Conservation (phyloP, 805 yeast genomes). For the Candida ipomoeae region DNA sequence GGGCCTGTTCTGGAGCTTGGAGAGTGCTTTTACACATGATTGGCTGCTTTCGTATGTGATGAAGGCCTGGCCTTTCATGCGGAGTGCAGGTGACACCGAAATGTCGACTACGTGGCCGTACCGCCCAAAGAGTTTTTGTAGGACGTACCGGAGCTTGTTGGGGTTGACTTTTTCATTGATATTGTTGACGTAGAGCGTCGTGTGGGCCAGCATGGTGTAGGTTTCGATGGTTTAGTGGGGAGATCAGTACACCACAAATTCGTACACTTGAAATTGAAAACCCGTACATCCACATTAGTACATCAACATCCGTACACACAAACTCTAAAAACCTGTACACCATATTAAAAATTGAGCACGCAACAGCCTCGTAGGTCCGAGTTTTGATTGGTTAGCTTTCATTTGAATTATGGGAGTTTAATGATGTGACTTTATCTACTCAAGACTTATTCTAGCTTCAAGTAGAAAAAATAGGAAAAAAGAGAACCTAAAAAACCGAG, state of each 20-base stretch:
- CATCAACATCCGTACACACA: no score
- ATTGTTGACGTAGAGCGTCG: slow-evolving; percentile 58
- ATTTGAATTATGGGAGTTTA: no score
- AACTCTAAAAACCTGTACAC: no score
- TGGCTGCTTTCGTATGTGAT: slow-evolving; percentile 47
- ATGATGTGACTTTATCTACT: no score
- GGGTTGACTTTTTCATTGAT: slow-evolving; percentile 65
- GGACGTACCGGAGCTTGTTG: slow-evolving; percentile 43
- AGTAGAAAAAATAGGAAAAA: no score
- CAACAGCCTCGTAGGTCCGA: no score
- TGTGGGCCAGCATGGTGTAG: slow-evolving; percentile 14
- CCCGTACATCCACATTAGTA: no score
- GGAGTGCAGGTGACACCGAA: slow-evolving; percentile 56
- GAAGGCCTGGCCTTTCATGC: slow-evolving; percentile 80
- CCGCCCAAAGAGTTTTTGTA: slow-evolving; percentile 39
- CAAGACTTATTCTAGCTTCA: no score
- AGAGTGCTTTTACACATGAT: slow-evolving; percentile 44
- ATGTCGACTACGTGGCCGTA: slow-evolving; percentile 50
- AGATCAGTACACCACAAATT: slow-evolving; percentile 6
- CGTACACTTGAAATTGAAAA: no score
- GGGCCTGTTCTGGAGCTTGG: slow-evolving; percentile 35
- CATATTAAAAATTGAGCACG: no score
- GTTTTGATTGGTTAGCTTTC: no score
- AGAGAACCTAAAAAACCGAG: no score
- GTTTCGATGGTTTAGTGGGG: neutral